These are phyloP conservation scores for Leccinum imitatum DNA, from an alignment of 768 basidiomycete genomes.

Conservation along the genomic window DNA sequence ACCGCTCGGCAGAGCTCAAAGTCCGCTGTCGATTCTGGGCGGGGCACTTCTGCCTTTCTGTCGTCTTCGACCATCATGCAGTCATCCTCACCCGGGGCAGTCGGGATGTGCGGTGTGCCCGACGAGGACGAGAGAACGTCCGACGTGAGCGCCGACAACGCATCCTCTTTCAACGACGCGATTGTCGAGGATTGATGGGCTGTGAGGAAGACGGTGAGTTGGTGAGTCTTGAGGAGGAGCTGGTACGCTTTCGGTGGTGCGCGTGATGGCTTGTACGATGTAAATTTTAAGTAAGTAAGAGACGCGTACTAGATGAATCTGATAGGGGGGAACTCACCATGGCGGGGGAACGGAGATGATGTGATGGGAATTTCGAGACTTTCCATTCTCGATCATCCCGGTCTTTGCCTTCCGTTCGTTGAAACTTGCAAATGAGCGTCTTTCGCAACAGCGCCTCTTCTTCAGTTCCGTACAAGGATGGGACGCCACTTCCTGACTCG, in stretches of 20 bases:
- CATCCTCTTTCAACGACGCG: conserved; percentile 59
- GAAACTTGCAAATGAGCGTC: conserved; percentile 50
- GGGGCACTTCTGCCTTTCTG: conserved; percentile 32
- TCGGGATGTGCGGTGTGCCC: conserved; percentile 30
- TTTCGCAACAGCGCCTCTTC: conserved; percentile 50
- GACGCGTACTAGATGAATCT: too few relatives aligned
- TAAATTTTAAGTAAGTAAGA: too few relatives aligned
- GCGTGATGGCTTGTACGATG: conserved; percentile 46
- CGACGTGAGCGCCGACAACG: conserved; percentile 57
- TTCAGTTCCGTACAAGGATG: conserved; percentile 55
- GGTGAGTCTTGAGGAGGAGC: conserved; percentile 72
- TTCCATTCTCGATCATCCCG: conserved; percentile 24
- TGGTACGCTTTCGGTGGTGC: conserved; percentile 63
- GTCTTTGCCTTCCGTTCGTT: conserved; percentile 11
- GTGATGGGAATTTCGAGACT: conserved; percentile 21
- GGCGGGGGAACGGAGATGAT: not conserved
- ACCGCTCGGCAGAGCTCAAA: conserved; percentile 64
- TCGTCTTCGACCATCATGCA: conserved; percentile 18
- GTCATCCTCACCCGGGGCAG: conserved; percentile 29
- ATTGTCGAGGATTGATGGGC: conserved; percentile 54
- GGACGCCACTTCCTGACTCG: conserved; percentile 61
- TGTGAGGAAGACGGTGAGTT: conserved; percentile 61
- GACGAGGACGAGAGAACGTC: conserved; percentile 37
- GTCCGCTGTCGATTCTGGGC: conserved; percentile 39
- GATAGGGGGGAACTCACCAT: conserved; percentile 20